These are phyloP conservation scores for Solanum aculeatissimum DNA, from an alignment of 305 asterid species.

Conservation along the genomic window DNA sequence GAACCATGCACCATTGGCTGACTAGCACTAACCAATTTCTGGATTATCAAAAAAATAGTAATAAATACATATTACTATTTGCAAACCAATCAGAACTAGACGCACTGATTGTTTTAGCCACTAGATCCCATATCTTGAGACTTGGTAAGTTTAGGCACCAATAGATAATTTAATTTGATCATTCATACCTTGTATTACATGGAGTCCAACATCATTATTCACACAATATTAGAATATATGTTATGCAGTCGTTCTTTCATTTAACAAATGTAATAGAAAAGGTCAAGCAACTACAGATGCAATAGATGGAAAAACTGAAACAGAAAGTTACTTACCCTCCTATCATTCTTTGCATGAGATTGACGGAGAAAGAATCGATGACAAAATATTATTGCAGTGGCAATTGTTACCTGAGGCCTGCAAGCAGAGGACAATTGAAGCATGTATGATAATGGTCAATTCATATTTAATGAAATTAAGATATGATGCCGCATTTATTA, in stretches of 20 bases:
- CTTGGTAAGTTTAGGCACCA: not conserved
- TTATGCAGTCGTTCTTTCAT: not conserved
- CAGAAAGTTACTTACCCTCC: conserved; percentile 53
- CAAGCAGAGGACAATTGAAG: conserved; percentile 41
- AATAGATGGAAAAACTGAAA: not conserved
- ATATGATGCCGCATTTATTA: not conserved
- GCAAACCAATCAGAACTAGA: not conserved
- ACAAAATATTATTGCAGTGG: conserved; percentile 91
- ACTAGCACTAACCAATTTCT: not conserved
- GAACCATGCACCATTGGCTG: not conserved
- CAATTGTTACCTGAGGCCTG: conserved; percentile 99
- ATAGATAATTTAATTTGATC: not conserved
- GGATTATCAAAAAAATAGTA: not conserved
- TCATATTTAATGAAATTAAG: not conserved
- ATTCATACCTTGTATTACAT: not conserved
- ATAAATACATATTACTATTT: not conserved
- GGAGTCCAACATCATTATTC: not conserved
- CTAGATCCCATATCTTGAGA: not conserved
- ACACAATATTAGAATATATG: not conserved
- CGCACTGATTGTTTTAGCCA: not conserved
- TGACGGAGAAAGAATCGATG: conserved; percentile 98
- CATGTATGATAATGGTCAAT: not conserved
- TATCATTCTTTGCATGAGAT: conserved; percentile 76
- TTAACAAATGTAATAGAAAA: not conserved
- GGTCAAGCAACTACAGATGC: not conserved